Conservation (phyloP, 2,329 filamentous ascomycete genomes). For the Ramularia endophylla region DNA sequence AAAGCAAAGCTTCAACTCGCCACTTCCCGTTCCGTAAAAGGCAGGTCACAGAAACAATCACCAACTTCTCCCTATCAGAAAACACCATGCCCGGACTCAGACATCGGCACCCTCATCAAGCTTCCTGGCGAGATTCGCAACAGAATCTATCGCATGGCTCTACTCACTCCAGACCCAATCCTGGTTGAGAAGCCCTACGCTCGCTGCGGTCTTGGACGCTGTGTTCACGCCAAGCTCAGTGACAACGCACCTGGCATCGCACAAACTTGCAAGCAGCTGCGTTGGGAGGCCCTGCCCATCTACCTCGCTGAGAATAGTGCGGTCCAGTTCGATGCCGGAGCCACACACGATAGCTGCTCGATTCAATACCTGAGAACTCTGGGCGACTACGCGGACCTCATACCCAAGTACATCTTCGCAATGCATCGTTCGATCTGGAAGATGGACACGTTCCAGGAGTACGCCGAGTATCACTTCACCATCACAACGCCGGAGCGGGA, state of each 20-base stretch:
- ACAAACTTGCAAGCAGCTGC: slow-evolving; percentile 21
- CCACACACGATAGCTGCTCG: slow-evolving; percentile 20
- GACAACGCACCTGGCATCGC: slow-evolving; percentile 19
- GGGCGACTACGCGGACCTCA: slow-evolving; percentile 12
- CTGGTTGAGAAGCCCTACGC: slow-evolving; percentile 10
- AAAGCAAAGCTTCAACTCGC: too few relatives aligned
- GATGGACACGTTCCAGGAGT: slow-evolving; percentile 6
- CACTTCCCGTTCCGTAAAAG: too few relatives aligned
- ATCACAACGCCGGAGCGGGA: too few relatives aligned
- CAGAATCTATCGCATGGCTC: slow-evolving; percentile 21
- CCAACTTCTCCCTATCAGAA: slow-evolving; percentile 10
- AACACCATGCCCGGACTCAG: slow-evolving; percentile 7
- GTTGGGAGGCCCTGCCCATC: slow-evolving; percentile 21
- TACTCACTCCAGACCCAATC: slow-evolving; percentile 8
- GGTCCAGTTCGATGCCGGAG: slow-evolving; percentile 20
- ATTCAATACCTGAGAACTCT: slow-evolving; percentile 16
- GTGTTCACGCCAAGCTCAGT: slow-evolving; percentile 13
- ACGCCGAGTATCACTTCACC: slow-evolving; percentile 17
- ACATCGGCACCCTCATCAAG: slow-evolving; percentile 21
- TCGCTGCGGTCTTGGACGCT: slow-evolving; percentile 16
- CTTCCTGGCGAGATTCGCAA: slow-evolving; percentile 25
- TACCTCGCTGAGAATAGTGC: slow-evolving; percentile 18
- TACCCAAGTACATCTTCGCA: slow-evolving; percentile 14
- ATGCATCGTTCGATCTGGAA: slow-evolving; percentile 12
- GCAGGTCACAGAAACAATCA: neutral